phyloP scores from a whole-genome alignment of 2,329 filamentous ascomycete genomes.

The Harringtonia lauricola region DNA sequence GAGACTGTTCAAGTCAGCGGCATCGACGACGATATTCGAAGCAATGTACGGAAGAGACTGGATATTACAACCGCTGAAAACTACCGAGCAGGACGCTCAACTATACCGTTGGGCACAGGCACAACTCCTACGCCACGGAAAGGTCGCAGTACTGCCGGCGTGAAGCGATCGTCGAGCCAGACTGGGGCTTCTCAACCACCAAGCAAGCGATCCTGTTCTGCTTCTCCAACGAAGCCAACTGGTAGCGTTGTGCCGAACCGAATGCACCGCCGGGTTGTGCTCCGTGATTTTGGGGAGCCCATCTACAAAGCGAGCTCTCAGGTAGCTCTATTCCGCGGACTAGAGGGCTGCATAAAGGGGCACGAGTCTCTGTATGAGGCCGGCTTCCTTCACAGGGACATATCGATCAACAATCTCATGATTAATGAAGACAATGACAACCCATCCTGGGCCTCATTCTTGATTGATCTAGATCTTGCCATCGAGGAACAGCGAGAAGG shows the following conservation, averaged over 20 bases:
- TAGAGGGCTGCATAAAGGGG: not conserved
- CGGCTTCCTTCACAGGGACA: constrained; percentile 29
- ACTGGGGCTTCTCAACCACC: not conserved
- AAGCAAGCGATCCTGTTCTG: not conserved
- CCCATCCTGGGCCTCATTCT: constrained; percentile 25
- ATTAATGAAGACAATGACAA: constrained; percentile 31
- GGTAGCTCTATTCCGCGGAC: not conserved
- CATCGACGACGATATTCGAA: not conserved
- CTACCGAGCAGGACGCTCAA: not conserved
- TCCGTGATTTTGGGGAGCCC: constrained; percentile 25
- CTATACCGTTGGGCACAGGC: not conserved
- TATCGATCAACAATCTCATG: constrained; percentile 34
- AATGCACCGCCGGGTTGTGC: constrained; percentile 1
- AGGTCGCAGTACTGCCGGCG: not conserved
- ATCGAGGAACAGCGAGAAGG: constrained; percentile 21
- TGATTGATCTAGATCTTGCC: constrained; percentile 30
- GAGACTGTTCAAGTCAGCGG: not conserved
- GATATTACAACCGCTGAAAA: not conserved
- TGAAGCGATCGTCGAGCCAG: constrained; percentile 1
- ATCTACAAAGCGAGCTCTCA: constrained; percentile 29
- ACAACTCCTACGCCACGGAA: not conserved
- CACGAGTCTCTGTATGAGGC: not conserved
- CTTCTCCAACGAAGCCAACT: not conserved
- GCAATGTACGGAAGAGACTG: not conserved
- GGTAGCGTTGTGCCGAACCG: not conserved